phyloP scores from a whole-genome alignment of 768 basidiomycete species.

The Grammothele lineata region DNA sequence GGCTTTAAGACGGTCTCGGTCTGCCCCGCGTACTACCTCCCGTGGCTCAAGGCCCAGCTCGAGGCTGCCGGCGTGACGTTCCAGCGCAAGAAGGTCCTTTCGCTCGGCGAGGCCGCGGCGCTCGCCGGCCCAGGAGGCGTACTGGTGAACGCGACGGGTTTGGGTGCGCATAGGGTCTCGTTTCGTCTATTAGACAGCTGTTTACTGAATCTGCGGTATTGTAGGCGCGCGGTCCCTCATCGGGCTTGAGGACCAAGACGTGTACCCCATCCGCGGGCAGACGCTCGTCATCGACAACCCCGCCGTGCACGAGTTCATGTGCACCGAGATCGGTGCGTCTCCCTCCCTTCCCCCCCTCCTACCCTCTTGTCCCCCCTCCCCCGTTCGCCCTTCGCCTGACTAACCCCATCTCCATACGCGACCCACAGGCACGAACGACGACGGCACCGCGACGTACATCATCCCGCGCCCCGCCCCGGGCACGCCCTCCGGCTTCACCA shows the following conservation, averaged over 20 bases:
- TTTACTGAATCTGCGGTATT: too few relatives aligned
- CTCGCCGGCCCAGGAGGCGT: conserved; percentile 32
- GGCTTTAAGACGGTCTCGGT: conserved; percentile 44
- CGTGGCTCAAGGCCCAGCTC: conserved; percentile 42
- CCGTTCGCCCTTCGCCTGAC: neutral
- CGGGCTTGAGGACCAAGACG: conserved; percentile 72
- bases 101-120: conserved; percentile 44
- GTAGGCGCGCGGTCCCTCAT: conserved; percentile 66
- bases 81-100: conserved; percentile 36
- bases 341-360: neutral
- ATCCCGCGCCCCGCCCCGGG: conserved; percentile 45
- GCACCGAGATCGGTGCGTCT: conserved; percentile 24
- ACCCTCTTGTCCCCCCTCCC: neutral
- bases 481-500: conserved; percentile 31
- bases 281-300: conserved; percentile 74
- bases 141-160: conserved; percentile 54
- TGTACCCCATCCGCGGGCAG: conserved; percentile 83
- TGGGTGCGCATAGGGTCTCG: too few relatives aligned
- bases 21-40: conserved; percentile 47
- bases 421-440: neutral
- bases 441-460: conserved; percentile 43
- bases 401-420: neutral
- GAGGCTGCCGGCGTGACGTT: conserved; percentile 38
- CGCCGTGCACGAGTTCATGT: conserved; percentile 42
- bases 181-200: too few relatives aligned